Base-by-base conservation (phyloP, 805 yeast species). In the Myxozyma geophila region DNA sequence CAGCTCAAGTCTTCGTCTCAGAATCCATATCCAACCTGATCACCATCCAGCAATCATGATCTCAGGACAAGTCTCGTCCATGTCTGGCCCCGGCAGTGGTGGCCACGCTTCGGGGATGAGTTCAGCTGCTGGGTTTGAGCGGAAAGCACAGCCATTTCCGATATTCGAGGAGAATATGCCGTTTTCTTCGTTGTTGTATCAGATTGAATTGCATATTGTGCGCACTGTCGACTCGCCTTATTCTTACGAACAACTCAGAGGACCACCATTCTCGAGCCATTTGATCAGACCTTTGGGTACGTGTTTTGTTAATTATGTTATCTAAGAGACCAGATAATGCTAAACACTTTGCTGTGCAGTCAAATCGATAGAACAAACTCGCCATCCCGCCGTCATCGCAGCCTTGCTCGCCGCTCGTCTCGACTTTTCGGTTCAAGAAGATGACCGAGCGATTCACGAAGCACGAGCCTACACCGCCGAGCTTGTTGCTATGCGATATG, bases 381-480 rank as follows among this genome's bases (percentile, higher is more conserved):
- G 67, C 40, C 75, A 74, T 47, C 66, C 68, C 7, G 75, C 75
- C 8, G 70, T 73, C 35, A 64, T 73, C 9, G 68, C 75, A 10
- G 75, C 75, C 5, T 63, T 73, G 15, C 54, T 73, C 58, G 70
- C 73, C n/a, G 71, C 71, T 9, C 55, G 74, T 15, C 66, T 68
- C 28, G 74, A 73, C 39, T 73, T 73, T 47, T 58, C 70, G 8
- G 64, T 60, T 7, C 67, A 67, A 46, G 69, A 64, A 17, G 74
- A 66, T 35, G 72, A 69, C 19, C 63, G 68, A 4, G 74, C 74
- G 13, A 60, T 74, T 6, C 66, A 67, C 39, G 70, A 72, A 36
- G 74, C 76, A 4, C 58, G 76, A 15, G 73, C 74, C 1, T 63
- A n/a, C 43, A 71, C 75, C 0, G 73, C 73, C 7, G 76, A 74